Percentiles rank a stretch among this genome's conserved stretches.
Evolutionary conservation across 2,329 filamentous ascomycete genomes (phyloP).

Genomic region (Zalaria obscura): DNA sequence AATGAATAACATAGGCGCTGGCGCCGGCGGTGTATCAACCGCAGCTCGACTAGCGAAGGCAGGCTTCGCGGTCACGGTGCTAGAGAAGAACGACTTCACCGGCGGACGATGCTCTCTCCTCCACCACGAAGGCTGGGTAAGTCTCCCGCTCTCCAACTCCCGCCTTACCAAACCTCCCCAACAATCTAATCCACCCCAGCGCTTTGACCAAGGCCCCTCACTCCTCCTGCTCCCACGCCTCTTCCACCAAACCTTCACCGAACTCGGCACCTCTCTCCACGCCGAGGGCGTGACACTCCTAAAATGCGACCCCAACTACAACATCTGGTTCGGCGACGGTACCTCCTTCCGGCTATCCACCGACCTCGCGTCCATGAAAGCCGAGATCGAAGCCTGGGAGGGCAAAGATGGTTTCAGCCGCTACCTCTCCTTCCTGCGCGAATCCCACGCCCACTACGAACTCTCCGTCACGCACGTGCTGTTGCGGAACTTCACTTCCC

Average conservation of each 20-base stretch:
- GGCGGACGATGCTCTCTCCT: conserved; percentile 59
- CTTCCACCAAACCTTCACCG: conserved; percentile 54
- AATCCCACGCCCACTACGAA: conserved; percentile 58
- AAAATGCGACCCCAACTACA: conserved; percentile 65
- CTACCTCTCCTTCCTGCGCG: conserved; percentile 53
- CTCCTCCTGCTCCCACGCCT: conserved; percentile 57
- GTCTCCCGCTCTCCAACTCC: neutral
- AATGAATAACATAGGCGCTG: conserved; percentile 39
- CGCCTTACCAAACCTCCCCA: too few species aligned
- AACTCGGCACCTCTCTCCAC: conserved; percentile 52
- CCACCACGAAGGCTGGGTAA: conserved; percentile 37
- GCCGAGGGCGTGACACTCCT: conserved; percentile 52
- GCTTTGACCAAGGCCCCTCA: conserved; percentile 67
- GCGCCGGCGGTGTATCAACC: conserved; percentile 56
- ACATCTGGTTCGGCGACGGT: conserved; percentile 58
- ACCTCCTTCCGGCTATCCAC: conserved; percentile 49
- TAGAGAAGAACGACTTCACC: conserved; percentile 64
- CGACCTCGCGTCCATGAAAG: conserved; percentile 58
- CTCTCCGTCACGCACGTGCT: conserved; percentile 52
- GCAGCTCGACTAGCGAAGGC: conserved; percentile 58
- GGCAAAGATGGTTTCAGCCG: conserved; percentile 55
- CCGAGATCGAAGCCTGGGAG: conserved; percentile 58
- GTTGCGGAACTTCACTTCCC: conserved; percentile 49
- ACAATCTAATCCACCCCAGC: conserved; percentile 15
- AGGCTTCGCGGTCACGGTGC: conserved; percentile 56